These are phyloP conservation scores for Penicillium silybi DNA, from an alignment of 495 filamentous ascomycete species.

Conservation along the genomic window DNA sequence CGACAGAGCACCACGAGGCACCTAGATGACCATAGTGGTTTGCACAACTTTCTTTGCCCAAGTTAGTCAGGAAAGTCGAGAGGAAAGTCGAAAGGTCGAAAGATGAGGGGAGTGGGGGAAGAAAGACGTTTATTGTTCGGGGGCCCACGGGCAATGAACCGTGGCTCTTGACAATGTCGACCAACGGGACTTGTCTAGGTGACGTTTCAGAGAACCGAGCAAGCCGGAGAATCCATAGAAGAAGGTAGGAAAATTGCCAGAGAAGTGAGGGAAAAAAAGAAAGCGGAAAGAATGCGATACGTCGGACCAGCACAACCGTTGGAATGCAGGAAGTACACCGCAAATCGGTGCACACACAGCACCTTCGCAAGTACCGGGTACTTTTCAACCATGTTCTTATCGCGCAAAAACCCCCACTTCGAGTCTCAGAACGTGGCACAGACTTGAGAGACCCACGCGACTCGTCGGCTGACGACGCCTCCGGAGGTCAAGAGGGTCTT, in stretches of 20 bases:
- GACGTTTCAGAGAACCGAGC: constrained; percentile 13
- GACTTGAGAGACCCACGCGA: constrained; percentile 12
- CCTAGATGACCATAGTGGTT: background rate
- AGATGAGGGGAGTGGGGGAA: background rate
- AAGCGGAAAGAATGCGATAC: constrained; percentile 15
- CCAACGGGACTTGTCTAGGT: constrained; percentile 13
- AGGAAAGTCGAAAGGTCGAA: background rate
- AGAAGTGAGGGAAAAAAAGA: constrained; percentile 3
- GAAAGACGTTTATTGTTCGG: constrained; percentile 10
- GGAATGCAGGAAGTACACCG: constrained; percentile 4
- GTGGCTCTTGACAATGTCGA: constrained; percentile 19
- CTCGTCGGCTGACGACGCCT: constrained; percentile 14
- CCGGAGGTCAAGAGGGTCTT: background rate
- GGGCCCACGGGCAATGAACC: constrained; percentile 21
- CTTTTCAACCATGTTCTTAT: background rate
- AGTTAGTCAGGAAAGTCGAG: background rate
- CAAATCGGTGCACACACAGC: too few species aligned
- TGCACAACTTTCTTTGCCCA: background rate
- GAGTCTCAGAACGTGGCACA: constrained; percentile 8
- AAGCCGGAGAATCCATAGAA: background rate
- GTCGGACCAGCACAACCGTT: constrained; percentile 5
- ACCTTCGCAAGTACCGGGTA: background rate
- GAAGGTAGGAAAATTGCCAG: background rate
- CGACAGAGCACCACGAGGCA: background rate
- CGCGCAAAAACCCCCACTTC: constrained; percentile 1